Conservation (phyloP, 2,329 filamentous ascomycete species). For the Aureobasidium sp. region DNA sequence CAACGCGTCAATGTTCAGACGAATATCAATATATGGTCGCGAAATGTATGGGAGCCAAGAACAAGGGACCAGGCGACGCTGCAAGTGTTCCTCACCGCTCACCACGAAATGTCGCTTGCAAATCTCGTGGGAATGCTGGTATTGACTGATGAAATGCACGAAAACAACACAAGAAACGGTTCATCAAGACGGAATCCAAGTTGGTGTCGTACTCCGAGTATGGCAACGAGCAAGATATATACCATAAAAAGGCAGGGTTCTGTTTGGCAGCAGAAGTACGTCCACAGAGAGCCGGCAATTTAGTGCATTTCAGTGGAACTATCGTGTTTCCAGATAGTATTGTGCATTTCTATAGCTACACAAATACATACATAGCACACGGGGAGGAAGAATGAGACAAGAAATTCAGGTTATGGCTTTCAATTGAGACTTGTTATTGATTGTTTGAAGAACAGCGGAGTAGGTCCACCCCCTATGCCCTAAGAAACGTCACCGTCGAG, state of each 20-base stretch:
- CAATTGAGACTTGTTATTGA: neutral
- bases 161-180: neutral
- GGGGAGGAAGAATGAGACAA: no score
- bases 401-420: neutral
- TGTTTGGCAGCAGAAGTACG: no score
- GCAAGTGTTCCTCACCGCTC: constrained; percentile 8
- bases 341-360: no score
- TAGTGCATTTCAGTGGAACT: no score
- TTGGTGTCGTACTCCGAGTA: no score
- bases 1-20: neutral
- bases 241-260: no score
- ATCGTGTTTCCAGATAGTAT: no score
- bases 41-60: neutral
- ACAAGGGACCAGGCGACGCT: neutral
- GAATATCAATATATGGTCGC: neutral
- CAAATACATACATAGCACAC: no score
- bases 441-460: neutral
- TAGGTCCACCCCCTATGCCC: no score
- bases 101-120: neutral
- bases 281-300: no score
- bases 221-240: no score
- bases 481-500: neutral
- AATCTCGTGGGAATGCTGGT: neutral
- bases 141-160: neutral
- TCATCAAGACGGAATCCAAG: no score